phyloP scores from a whole-genome alignment of 768 basidiomycete genomes.

The Mycena kentingensis region DNA sequence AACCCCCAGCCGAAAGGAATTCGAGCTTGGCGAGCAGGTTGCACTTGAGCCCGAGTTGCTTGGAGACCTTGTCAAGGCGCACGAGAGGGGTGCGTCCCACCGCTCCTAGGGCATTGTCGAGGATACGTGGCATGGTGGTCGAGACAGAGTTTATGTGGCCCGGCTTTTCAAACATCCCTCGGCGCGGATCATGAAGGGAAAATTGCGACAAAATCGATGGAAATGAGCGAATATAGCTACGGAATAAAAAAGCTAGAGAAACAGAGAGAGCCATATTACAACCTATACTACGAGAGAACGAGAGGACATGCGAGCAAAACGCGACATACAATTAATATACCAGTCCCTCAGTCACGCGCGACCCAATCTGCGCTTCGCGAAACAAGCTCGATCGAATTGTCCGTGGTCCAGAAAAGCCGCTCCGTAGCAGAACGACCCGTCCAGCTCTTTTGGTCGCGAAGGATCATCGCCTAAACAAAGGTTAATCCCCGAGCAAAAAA shows the following conservation, averaged over 20 bases:
- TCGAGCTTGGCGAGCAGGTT: conserved; percentile 91
- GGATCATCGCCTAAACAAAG: conserved; percentile 79
- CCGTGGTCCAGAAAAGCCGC: conserved; percentile 88
- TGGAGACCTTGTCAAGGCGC: conserved; percentile 77
- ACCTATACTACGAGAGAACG: neutral
- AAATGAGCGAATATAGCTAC: neutral
- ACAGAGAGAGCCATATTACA: no score
- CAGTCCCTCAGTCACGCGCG: conserved; percentile 56
- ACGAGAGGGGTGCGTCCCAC: conserved; percentile 93
- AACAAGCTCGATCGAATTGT: conserved; percentile 86
- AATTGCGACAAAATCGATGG: neutral
- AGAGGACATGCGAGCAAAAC: neutral
- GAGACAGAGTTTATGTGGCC: neutral
- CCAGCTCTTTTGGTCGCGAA: conserved; percentile 96
- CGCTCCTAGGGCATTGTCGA: conserved; percentile 80
- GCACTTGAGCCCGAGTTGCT: conserved; percentile 76
- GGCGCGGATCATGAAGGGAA: no score
- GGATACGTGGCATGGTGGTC: conserved; percentile 43
- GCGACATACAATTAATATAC: neutral
- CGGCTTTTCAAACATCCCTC: no score
- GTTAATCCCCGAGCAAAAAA: neutral
- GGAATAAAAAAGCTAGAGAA: neutral
- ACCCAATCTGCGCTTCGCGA: conserved; percentile 88
- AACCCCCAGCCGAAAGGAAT: conserved; percentile 88
- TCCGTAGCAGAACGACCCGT: conserved; percentile 89